Percentiles rank a stretch among this genome's conserved stretches.
phyloP scores from a whole-genome alignment of 2,329 filamentous ascomycete species.

The Calcarisporium arbuscula region DNA sequence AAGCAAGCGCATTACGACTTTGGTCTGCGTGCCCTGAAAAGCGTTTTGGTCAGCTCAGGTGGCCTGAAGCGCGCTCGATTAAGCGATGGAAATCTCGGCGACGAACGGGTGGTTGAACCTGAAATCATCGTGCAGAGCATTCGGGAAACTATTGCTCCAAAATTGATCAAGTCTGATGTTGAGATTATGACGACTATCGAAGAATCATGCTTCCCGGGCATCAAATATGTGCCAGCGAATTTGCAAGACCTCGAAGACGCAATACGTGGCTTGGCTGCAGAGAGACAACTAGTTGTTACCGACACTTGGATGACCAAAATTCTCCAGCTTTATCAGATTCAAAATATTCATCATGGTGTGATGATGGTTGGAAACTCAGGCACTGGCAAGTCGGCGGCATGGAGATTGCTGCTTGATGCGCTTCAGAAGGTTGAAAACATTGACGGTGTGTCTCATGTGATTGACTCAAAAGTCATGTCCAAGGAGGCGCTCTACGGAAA shows the following conservation, averaged over 20 bases:
- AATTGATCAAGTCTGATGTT: slow-evolving; percentile 88
- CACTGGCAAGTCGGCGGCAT: slow-evolving; percentile 93
- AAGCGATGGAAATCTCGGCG: slow-evolving; percentile 48
- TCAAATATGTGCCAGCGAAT: slow-evolving; percentile 87
- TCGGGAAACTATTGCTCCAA: slow-evolving; percentile 95
- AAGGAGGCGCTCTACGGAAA: slow-evolving; percentile 97
- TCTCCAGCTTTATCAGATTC: slow-evolving; percentile 95
- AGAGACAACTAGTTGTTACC: slow-evolving; percentile 82
- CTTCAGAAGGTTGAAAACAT: slow-evolving; percentile 84
- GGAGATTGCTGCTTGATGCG: slow-evolving; percentile 87
- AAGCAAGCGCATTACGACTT: slow-evolving; percentile 99
- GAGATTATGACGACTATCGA: slow-evolving; percentile 84
- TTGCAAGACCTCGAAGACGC: slow-evolving; percentile 72
- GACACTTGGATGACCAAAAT: slow-evolving; percentile 98
- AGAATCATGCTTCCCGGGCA: slow-evolving; percentile 78
- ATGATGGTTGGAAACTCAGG: slow-evolving; percentile 99
- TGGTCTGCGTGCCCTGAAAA: slow-evolving; percentile 93
- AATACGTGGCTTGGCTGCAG: slow-evolving; percentile 74
- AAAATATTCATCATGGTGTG: slow-evolving; percentile 95
- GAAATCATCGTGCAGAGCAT: slow-evolving; percentile 99
- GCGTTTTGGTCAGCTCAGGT: slow-evolving; percentile 95
- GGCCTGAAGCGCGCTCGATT: slow-evolving; percentile 85
- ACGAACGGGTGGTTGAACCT: slow-evolving; percentile 75
- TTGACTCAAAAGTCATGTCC: slow-evolving; percentile 99
- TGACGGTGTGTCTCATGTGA: slow-evolving; percentile 94